Evolutionary conservation across 495 filamentous ascomycete genomes (phyloP).

Genomic region (Glarea lozoyensis): DNA sequence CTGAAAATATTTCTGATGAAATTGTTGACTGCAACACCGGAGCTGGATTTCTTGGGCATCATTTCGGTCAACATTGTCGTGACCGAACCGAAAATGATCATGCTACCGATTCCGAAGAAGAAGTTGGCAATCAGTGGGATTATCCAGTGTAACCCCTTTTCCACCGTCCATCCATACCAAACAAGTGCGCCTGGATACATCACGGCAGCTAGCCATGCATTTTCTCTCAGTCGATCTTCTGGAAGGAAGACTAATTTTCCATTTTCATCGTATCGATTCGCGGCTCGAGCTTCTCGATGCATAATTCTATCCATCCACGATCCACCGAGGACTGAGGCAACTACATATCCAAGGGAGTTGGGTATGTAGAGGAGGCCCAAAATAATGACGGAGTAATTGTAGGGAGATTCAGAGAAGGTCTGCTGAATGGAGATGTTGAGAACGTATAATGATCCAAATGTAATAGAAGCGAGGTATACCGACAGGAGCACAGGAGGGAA

Average conservation of each 20-base stretch:
- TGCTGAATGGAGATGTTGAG: conserved; percentile 79
- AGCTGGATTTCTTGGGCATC: conserved; percentile 64
- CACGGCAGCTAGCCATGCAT: conserved; percentile 73
- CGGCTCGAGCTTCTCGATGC: conserved; percentile 66
- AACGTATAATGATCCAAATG: conserved; percentile 75
- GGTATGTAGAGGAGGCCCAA: conserved; percentile 80
- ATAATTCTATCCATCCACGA: conserved; percentile 88
- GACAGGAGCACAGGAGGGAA: conserved; percentile 73
- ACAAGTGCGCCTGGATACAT: conserved; percentile 64
- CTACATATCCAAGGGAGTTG: conserved; percentile 67
- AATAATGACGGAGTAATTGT: conserved; percentile 63
- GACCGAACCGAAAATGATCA: conserved; percentile 75
- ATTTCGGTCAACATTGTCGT: conserved; percentile 89
- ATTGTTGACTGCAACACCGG: conserved; percentile 78
- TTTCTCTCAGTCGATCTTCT: conserved; percentile 86
- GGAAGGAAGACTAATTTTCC: conserved; percentile 65
- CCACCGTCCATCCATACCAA: conserved; percentile 49
- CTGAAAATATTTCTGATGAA: conserved; percentile 83
- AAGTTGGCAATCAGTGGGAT: conserved; percentile 66
- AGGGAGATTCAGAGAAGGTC: conserved; percentile 65
- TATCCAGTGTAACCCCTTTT: conserved; percentile 33
- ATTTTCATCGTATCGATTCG: conserved; percentile 58
- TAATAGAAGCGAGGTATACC: conserved; percentile 74
- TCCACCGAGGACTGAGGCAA: conserved; percentile 66
- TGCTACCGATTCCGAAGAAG: conserved; percentile 78